Evolutionary conservation across 2,329 filamentous ascomycete species (phyloP).

Genomic region (Ambrosiella cleistominuta): DNA sequence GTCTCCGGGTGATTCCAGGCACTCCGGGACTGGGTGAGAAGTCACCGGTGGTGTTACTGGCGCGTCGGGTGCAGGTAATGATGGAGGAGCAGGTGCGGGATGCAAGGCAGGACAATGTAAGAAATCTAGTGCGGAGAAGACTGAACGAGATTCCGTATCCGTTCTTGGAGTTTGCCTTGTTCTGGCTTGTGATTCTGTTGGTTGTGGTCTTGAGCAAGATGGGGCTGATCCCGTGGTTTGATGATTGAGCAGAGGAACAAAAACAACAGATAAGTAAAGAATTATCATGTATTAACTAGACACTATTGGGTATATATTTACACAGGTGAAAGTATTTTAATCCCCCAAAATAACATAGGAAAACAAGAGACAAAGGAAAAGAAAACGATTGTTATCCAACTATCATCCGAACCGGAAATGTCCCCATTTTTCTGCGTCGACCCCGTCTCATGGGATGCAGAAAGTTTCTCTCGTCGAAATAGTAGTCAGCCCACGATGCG

Average conservation of each 20-base stretch:
- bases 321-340: neutral
- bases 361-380: neutral
- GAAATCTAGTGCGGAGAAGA: neutral
- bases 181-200: neutral
- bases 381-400: neutral
- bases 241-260: neutral
- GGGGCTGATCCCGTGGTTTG: neutral
- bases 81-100: neutral
- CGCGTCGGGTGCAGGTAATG: neutral
- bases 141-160: neutral
- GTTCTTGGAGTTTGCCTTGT: neutral
- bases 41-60: neutral
- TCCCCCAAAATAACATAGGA: neutral
- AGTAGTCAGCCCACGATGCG: slow-evolving; percentile 18
- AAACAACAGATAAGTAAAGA: too few relatives aligned
- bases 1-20: neutral
- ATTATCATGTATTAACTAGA: neutral
- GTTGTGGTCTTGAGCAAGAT: neutral
- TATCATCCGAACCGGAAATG: neutral
- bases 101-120: neutral
- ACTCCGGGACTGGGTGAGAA: neutral
- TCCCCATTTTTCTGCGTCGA: neutral
- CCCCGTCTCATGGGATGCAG: neutral
- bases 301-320: neutral
- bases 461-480: slow-evolving; percentile 17